These are phyloP conservation scores for Pezicula neosporulosa DNA, from an alignment of 2,329 filamentous ascomycete species.

Conservation along the genomic window DNA sequence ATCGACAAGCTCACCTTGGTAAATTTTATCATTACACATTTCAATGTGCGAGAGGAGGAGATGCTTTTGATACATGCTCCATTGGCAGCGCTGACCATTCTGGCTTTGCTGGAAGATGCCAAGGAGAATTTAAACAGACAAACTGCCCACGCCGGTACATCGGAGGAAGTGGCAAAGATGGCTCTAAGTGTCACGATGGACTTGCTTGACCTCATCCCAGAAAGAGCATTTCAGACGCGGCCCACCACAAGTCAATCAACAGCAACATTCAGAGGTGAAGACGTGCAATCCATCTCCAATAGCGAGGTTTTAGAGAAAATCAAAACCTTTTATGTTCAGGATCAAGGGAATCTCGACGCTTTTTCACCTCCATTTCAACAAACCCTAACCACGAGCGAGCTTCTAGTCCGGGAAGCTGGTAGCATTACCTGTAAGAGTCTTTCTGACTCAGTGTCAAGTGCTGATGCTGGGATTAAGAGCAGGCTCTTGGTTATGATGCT, in stretches of 20 bases:
- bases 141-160: slow-evolving; percentile 15
- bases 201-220: slow-evolving; percentile 61
- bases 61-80: slow-evolving; percentile 89
- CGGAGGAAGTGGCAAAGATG: slow-evolving; percentile 21
- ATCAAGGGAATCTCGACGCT: slow-evolving; percentile 67
- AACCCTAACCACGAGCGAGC: slow-evolving; percentile 51
- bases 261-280: slow-evolving; percentile 19
- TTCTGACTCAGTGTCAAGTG: slow-evolving; percentile 34
- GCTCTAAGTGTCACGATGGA: slow-evolving; percentile 49
- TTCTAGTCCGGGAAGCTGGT: slow-evolving; percentile 60
- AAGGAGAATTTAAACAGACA: slow-evolving; percentile 33
- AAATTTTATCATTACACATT: slow-evolving; percentile 78
- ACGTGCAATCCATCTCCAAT: slow-evolving; percentile 32
- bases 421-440: slow-evolving; percentile 47
- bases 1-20: slow-evolving; percentile 68
- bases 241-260: slow-evolving; percentile 22
- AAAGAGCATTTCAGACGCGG: slow-evolving; percentile 52
- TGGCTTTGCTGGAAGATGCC: slow-evolving; percentile 53
- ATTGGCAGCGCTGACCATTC: slow-evolving; percentile 63
- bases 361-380: slow-evolving; percentile 53
- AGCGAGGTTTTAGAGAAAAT: slow-evolving; percentile 58
- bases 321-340: slow-evolving; percentile 63
- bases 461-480: slow-evolving; percentile 53
- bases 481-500: slow-evolving; percentile 57
- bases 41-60: slow-evolving; percentile 94